Conservation (phyloP, 78 protist genomes). For the Creolimax fragrantissima region DNA sequence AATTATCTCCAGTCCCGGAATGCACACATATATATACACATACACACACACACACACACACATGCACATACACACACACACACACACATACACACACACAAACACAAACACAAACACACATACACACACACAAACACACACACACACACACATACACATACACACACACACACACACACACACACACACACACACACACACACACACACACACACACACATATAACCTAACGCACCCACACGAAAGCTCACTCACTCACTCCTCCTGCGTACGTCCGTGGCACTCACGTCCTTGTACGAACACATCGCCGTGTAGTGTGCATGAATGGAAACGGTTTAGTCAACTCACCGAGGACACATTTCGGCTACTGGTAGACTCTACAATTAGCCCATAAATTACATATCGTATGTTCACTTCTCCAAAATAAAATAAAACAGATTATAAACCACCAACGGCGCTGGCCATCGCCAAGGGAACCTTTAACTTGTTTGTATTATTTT, state of each 20-base stretch:
- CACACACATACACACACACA: background rate
- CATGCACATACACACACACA: background rate
- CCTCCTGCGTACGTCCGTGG: no score
- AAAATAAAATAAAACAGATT: no score
- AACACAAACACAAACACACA: slow-evolving; percentile 6
- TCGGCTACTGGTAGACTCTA: no score
- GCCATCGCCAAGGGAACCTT: no score
- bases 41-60: background rate
- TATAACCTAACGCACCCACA: background rate
- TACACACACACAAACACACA: background rate
- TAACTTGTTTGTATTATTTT: no score
- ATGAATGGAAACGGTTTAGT: no score
- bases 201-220: background rate
- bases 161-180: background rate
- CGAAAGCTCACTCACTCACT: background rate
- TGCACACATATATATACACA: background rate
- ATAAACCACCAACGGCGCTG: no score
- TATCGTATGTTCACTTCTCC: no score
- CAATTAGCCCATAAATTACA: no score
- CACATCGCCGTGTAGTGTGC: no score
- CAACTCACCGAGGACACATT: no score
- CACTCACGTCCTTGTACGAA: no score
- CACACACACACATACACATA: background rate
- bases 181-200: background rate
- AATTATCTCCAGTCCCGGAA: background rate